Percentiles rank a stretch among this genome's conserved stretches.
Evolutionary conservation across 2,329 filamentous ascomycete species (phyloP).

Genomic region (Botrytis squamosa): DNA sequence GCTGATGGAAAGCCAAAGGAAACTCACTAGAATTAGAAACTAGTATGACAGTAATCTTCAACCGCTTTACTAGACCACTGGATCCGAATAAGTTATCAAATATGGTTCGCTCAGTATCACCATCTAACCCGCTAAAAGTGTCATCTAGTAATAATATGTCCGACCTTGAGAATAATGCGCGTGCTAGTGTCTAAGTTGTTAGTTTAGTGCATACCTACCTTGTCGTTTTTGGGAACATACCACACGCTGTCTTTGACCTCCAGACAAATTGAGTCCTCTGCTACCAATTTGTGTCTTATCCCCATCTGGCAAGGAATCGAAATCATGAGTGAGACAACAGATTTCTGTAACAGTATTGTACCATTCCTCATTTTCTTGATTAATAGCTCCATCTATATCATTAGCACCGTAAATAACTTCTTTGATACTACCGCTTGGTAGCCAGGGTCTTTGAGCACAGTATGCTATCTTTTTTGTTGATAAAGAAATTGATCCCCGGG

Average conservation of each 20-base stretch:
- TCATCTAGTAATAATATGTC: conserved; percentile 49
- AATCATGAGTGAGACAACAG: conserved; percentile 33
- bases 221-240: conserved; percentile 29
- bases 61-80: conserved; percentile 44
- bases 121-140: conserved; percentile 47
- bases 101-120: conserved; percentile 45
- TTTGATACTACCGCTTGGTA: conserved; percentile 41
- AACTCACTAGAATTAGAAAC: conserved; percentile 43
- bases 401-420: conserved; percentile 36
- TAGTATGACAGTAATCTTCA: conserved; percentile 45
- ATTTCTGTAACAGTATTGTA: conserved; percentile 39
- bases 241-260: conserved; percentile 46
- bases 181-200: conserved; percentile 42
- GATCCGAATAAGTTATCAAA: conserved; percentile 45
- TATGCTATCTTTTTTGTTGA: conserved; percentile 39
- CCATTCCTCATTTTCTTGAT: conserved; percentile 31
- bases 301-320: conserved; percentile 38
- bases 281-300: conserved; percentile 44
- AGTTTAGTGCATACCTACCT: neutral
- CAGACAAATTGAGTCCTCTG: conserved; percentile 46
- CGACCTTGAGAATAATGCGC: conserved; percentile 46
- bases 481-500: conserved; percentile 34
- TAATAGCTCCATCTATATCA: conserved; percentile 31
- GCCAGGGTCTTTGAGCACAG: conserved; percentile 43
- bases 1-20: conserved; percentile 21